Evolutionary conservation across 352 stramenopile genomes (phyloP).

Genomic region (Phytophthora macrochlamydospora): DNA sequence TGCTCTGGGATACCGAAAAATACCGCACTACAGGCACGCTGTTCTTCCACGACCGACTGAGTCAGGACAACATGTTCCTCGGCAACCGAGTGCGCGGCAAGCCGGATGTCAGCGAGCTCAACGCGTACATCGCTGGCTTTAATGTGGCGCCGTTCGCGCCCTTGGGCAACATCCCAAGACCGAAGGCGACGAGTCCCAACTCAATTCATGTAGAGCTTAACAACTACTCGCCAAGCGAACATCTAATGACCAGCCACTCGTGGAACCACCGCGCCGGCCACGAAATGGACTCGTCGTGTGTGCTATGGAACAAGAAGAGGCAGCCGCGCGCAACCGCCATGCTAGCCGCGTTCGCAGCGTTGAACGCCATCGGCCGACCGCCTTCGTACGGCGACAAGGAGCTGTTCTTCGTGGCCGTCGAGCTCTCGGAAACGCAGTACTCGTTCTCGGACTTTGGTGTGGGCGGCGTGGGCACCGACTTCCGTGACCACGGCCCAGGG

Average conservation of each 20-base stretch:
- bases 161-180: slow-evolving; percentile 40
- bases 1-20: slow-evolving; percentile 59
- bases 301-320: slow-evolving; percentile 73
- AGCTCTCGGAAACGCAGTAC: slow-evolving; percentile 75
- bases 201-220: slow-evolving; percentile 27
- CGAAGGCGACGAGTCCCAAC: slow-evolving; percentile 28
- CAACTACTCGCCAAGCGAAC: slow-evolving; percentile 62
- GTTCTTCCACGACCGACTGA: slow-evolving; percentile 63
- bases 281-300: slow-evolving; percentile 77
- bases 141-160: slow-evolving; percentile 47
- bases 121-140: slow-evolving; percentile 63
- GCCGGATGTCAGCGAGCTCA: slow-evolving; percentile 36
- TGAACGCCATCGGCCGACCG: slow-evolving; percentile 40
- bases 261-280: slow-evolving; percentile 73
- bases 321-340: slow-evolving; percentile 75
- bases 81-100: slow-evolving; percentile 34
- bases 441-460: slow-evolving; percentile 71
- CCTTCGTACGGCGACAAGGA: slow-evolving; percentile 80
- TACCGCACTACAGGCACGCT: slow-evolving; percentile 56
- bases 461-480: slow-evolving; percentile 52
- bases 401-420: slow-evolving; percentile 74
- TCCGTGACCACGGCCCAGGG: slow-evolving; percentile 31
- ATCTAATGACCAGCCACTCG: slow-evolving; percentile 56
- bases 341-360: slow-evolving; percentile 55
- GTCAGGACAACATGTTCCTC: slow-evolving; percentile 47